A percentile compares a stretch with the other conserved stretches of the same genome.
Evolutionary conservation across 192 early-diverging fungal species (phyloP).

Genomic region (Coemansia sp.): DNA sequence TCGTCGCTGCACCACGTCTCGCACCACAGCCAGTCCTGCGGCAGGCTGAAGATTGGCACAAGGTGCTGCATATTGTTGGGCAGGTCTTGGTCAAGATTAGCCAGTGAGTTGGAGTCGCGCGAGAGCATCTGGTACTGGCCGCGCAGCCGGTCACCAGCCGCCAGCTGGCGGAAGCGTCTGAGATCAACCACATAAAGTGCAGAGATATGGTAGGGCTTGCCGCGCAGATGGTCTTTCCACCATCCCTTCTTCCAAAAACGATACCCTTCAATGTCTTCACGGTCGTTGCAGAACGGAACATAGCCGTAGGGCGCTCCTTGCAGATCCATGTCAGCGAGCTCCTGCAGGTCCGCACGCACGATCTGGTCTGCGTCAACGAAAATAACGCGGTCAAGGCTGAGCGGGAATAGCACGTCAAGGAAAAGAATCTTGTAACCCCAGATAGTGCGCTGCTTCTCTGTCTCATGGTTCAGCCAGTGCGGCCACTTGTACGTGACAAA

Average conservation of each 20-base stretch:
- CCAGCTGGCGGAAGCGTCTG: conserved; percentile 83
- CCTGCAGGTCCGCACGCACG: conserved; percentile 91
- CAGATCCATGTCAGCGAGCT: conserved; percentile 90
- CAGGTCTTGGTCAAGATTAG: conserved; percentile 97
- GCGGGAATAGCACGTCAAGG: conserved; percentile 95
- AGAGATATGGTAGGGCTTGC: conserved; percentile 92
- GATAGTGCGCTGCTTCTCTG: conserved; percentile 94
- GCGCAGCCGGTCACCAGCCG: conserved; percentile 90
- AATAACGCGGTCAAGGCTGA: conserved; percentile 89
- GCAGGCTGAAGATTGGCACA: conserved; percentile 88
- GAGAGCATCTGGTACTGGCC: conserved; percentile 91
- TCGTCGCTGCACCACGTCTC: conserved; percentile 97
- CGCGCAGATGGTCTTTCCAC: conserved; percentile 85
- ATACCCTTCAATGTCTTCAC: conserved; percentile 93
- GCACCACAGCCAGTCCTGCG: conserved; percentile 99
- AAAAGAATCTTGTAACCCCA: conserved; percentile 99
- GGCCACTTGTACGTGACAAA: conserved; percentile 99
- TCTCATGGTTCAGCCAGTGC: conserved; percentile 88
- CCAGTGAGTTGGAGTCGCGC: conserved; percentile 80
- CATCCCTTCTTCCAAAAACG: conserved; percentile 98
- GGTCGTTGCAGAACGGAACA: conserved; percentile 91
- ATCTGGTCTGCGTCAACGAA: conserved; percentile 99
- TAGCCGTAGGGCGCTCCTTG: conserved; percentile 94
- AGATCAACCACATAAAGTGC: conserved; percentile 97
- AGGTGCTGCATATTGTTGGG: conserved; percentile 95